phyloP scores from a whole-genome alignment of 163 green algal genomes.

The Chlorella variabilis region DNA sequence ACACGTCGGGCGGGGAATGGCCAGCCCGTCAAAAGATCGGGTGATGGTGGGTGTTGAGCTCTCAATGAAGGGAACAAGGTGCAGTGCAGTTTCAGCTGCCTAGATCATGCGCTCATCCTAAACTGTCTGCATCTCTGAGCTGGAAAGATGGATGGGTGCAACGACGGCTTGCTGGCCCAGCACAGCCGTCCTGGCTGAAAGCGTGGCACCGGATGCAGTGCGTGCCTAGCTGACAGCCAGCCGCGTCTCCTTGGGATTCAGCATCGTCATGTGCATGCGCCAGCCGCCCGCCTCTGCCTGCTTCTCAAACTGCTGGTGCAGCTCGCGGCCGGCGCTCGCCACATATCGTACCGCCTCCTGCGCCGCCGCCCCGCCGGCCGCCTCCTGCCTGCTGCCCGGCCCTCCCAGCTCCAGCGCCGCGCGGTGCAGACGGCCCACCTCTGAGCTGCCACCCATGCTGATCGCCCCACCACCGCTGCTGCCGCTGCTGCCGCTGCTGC shows the following conservation, averaged over 20 bases:
- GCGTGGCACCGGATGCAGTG: no score
- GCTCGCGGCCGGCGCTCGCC: conserved; percentile 13
- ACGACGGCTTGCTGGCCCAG: no score
- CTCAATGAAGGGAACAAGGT: no score
- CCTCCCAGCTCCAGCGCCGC: conserved; percentile 18
- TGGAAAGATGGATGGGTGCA: no score
- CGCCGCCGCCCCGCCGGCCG: not conserved
- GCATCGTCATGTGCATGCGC: conserved; percentile 73
- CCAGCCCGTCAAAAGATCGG: no score
- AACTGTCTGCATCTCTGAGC: no score
- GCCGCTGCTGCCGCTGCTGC: conserved; percentile 28
- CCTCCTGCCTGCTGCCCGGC: conserved; percentile 1
- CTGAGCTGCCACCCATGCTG: not conserved
- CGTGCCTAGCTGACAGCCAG: no score
- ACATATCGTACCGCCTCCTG: conserved; percentile 32
- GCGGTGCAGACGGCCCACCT: not conserved
- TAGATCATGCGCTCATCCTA: no score
- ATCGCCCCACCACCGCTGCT: not conserved
- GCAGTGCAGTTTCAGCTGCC: no score
- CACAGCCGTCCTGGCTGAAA: no score
- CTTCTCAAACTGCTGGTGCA: conserved; percentile 46
- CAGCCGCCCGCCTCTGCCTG: conserved; percentile 65
- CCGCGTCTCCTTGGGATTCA: conserved; percentile 74
- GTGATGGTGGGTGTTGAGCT: no score
- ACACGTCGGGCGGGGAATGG: no score